phyloP scores from a whole-genome alignment of 2,329 filamentous ascomycete genomes.

The Fusarium begoniae region DNA sequence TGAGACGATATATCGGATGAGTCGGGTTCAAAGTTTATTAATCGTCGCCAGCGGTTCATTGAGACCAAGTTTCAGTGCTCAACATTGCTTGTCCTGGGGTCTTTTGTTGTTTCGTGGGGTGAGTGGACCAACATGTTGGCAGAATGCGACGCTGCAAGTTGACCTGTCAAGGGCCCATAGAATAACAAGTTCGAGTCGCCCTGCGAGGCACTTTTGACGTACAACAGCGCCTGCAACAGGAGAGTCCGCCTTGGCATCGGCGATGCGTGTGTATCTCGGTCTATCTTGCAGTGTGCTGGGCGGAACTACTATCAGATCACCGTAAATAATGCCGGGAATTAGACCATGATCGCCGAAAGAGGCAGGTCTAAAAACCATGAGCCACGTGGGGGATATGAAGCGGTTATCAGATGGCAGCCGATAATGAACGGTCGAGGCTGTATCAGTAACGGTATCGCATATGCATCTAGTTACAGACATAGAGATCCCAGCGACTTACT shows the following conservation, averaged over 20 bases:
- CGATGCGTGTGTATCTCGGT: background rate
- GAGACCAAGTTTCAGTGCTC: background rate
- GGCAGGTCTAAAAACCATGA: background rate
- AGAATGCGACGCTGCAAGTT: background rate
- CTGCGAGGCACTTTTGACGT: background rate
- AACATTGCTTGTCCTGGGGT: background rate
- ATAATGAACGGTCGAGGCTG: background rate
- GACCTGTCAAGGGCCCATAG: background rate
- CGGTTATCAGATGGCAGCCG: background rate
- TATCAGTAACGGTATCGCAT: background rate
- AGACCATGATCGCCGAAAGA: background rate
- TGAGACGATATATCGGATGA: background rate
- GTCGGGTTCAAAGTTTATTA: background rate
- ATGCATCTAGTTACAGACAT: rapidly evolving
- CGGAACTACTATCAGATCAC: background rate
- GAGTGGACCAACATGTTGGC: background rate
- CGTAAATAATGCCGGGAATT: background rate
- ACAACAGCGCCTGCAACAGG: background rate
- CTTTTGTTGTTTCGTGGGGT: background rate
- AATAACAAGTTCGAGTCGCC: background rate
- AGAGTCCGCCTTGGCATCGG: background rate
- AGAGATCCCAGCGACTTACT: rapidly evolving
- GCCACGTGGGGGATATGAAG: background rate
- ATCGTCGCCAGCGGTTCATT: rapidly evolving
- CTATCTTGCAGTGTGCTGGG: background rate